A percentile compares a stretch with the other conserved stretches of the same genome.
Conservation (phyloP, 352 stramenopile genomes). For the Globisporangium nunn region DNA sequence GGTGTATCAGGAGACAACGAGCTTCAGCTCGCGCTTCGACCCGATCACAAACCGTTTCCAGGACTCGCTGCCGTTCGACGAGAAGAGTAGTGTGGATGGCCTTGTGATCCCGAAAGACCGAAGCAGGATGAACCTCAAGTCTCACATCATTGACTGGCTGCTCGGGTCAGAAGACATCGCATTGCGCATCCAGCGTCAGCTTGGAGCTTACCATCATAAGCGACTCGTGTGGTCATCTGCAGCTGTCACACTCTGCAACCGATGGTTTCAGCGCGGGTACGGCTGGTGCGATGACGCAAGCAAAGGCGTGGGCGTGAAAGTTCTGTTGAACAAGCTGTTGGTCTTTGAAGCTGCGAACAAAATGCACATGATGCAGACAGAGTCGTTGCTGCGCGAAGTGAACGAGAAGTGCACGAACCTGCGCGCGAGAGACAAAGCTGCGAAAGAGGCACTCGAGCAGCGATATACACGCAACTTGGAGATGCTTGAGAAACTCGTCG, state of each 20-base stretch:
- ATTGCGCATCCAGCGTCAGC: slow-evolving; percentile 32
- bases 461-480: slow-evolving; percentile 34
- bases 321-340: slow-evolving; percentile 45
- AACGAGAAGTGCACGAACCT: slow-evolving; percentile 58
- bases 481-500: slow-evolving; percentile 45
- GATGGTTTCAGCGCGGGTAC: slow-evolving; percentile 55
- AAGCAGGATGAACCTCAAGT: slow-evolving; percentile 29
- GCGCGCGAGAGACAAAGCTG: slow-evolving; percentile 31
- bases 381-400: slow-evolving; percentile 48
- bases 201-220: slow-evolving; percentile 44
- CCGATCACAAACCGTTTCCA: slow-evolving; percentile 22
- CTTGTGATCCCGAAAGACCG: slow-evolving; percentile 41
- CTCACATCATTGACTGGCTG: slow-evolving; percentile 53
- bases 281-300: slow-evolving; percentile 58
- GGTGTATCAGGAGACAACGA: slow-evolving; percentile 49
- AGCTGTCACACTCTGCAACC: slow-evolving; percentile 48
- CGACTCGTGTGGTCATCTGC: slow-evolving; percentile 48
- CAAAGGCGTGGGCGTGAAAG: slow-evolving; percentile 54
- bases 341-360: slow-evolving; percentile 63
- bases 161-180: slow-evolving; percentile 44
- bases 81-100: slow-evolving; percentile 27
- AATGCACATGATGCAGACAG: slow-evolving; percentile 70
- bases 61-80: slow-evolving; percentile 40
- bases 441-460: slow-evolving; percentile 29
- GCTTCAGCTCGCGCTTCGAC: slow-evolving; percentile 49